Evolutionary conservation across 192 early-diverging fungal genomes (phyloP).

Genomic region (Coemansia biformis): DNA sequence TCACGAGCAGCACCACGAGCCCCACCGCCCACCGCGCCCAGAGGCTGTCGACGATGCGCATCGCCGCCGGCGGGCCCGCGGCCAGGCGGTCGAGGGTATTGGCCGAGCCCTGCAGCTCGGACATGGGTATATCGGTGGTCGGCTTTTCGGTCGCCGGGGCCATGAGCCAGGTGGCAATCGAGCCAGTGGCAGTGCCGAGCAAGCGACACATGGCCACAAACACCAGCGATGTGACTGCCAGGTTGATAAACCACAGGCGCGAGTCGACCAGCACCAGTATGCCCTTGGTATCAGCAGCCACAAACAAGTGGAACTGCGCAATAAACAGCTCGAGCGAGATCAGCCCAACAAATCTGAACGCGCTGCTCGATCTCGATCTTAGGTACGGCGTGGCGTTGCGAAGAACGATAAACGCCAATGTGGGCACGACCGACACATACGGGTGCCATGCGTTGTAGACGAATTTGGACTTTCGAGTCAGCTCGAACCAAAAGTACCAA

Average conservation of each 20-base stretch:
- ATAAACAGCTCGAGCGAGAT: constrained; percentile 73
- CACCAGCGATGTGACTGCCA: constrained; percentile 41
- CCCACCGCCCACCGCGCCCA: constrained; percentile 15
- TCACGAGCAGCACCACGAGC: neutral
- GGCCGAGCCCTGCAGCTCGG: constrained; percentile 8
- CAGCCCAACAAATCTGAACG: constrained; percentile 57
- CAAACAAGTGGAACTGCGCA: constrained; percentile 73
- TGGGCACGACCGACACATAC: constrained; percentile 57
- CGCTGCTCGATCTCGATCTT: constrained; percentile 52
- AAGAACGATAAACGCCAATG: constrained; percentile 59
- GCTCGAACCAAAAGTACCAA: constrained; percentile 55
- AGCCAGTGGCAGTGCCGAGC: constrained; percentile 49
- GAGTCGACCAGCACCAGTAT: constrained; percentile 56
- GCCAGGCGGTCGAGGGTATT: constrained; percentile 26
- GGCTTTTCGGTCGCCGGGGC: neutral
- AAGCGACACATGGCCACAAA: constrained; percentile 52
- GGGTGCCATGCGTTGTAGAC: constrained; percentile 66
- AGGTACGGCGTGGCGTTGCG: constrained; percentile 58
- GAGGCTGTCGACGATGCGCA: constrained; percentile 6
- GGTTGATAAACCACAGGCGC: constrained; percentile 52
- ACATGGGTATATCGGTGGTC: constrained; percentile 15
- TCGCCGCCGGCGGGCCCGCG: constrained; percentile 1
- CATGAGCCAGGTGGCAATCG: constrained; percentile 31
- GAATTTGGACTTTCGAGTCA: constrained; percentile 50
- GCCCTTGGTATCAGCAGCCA: constrained; percentile 72